Evolutionary conservation across 1,284 basidiomycete genomes (phyloP), one percentile per base, ranked within the genome.

Genomic region (Ustilago tritici): DNA sequence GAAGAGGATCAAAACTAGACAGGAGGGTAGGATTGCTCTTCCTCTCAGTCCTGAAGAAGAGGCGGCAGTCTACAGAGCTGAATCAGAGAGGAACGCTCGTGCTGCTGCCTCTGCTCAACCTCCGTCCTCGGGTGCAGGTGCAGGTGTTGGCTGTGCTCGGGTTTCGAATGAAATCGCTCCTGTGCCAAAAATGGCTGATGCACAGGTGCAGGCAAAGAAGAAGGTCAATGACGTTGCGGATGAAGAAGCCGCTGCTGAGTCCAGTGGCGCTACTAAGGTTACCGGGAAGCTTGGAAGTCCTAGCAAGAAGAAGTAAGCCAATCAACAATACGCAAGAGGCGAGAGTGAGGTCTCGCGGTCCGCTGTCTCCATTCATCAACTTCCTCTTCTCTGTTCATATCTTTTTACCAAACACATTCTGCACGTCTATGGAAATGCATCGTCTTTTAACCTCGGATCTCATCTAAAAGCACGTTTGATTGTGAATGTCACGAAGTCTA

Each of bases 1-100:
- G 79, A 78, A 62, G 55, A 69, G 80, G 58, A 65, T 80, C 62
- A 65, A 76, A 53, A 69, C 69, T 7, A 23, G 77, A 17, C 71
- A 74, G 56, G 79, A 81, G 57, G 79, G 79, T 4, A 53, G 76
- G 10, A 81, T 81, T 17, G 79, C 79, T 1, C 46, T 81, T 32
- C 79, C 79, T 0, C 58, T 79, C 14, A 56, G 58, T 11, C 74
- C 74, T 8, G 77, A 81, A 54, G 77, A 81, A 36, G 78, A 78
- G 47, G 76, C 72, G 1, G 76, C 76, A 0, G 65, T 63, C 7
- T 66, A 71, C 58, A 38, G 71, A 15, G 76, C 76, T 4, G 71
- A 75, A 49, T 64, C 68, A 0, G 71, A 78, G 43, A 43, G 70
- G 15, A 73, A 63, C 14, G 70, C 70, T 2, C 56, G 66, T 23